Base-by-base conservation (phyloP, 2,329 filamentous ascomycete genomes). In the Exserohilum rostratum region DNA sequence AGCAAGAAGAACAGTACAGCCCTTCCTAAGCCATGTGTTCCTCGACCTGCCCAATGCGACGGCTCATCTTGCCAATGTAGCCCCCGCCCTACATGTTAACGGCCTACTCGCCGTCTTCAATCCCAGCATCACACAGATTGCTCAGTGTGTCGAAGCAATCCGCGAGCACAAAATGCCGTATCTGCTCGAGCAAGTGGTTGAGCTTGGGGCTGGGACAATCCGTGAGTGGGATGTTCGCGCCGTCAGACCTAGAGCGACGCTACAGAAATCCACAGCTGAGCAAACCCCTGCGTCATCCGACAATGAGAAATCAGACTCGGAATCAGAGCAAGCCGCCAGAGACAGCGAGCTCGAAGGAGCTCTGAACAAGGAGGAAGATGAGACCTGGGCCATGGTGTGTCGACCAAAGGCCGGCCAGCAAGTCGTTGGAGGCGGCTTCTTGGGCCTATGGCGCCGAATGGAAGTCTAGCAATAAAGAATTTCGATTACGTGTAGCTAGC, bases 121-220 rank as follows among this genome's bases (percentile, higher is more conserved):
- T 60, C 90, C 90, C 0, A 90, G 86, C 64, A 86, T 95, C 54
- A 92, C 90, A 9, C 90, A 93, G 72, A 88, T 93, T 50, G 85
- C 82, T 35, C 82, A 86, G 5, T 89, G 87, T 54, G 78, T 87
- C 25, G 76, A 82, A 40, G 71, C 78, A 34, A 82, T 86, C 29
- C 82, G 81, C 53, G 75, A 81, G 25, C 76, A 83, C 11, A 75
- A 73, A 2, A 76, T 90, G 48, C 84, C 85, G 0, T 79, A 87
- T 40, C 72, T 80, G 22, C 73, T 87, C 7, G 86, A 89, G 34
- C 81, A 79, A 39, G 83, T 86, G 0, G 66, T 89, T 13, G 87
- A 90, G 70, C 75, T 89, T 17, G 78, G 77, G 61, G 58, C 79
- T 74, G 47, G 79, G n/a, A 82, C 79, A 30, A 85, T 87, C 1